These are phyloP conservation scores for Vicia villosa DNA, from an alignment of 306 rosid species.

Conservation along the genomic window DNA sequence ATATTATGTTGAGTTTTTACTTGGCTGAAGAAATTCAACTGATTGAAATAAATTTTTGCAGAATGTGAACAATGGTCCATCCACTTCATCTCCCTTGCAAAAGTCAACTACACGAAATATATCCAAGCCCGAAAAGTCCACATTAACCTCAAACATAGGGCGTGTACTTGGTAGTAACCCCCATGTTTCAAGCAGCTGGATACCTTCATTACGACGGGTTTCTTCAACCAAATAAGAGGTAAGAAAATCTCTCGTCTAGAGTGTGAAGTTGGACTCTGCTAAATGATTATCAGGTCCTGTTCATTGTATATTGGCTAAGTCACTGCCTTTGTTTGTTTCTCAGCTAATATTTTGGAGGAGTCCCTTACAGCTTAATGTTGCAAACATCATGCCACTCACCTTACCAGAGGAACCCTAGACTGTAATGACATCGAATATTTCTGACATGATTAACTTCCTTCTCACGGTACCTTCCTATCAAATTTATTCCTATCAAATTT, in stretches of 20 bases:
- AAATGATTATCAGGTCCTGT: slow-evolving; percentile 9
- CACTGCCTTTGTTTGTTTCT: slow-evolving; percentile 29
- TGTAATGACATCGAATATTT: slow-evolving; percentile 31
- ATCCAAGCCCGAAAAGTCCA: slow-evolving; percentile 38
- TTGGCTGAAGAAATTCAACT: slow-evolving; percentile 29
- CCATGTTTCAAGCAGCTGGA: slow-evolving; percentile 57
- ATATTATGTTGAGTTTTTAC: slow-evolving; percentile 16
- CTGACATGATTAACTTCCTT: slow-evolving; percentile 29
- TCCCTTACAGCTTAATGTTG: slow-evolving; percentile 23
- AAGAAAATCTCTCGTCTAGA: slow-evolving; percentile 21
- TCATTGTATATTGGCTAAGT: slow-evolving; percentile 19
- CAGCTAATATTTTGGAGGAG: slow-evolving; percentile 35
- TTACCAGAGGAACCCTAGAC: slow-evolving; percentile 27
- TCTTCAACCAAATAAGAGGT: slow-evolving; percentile 57
- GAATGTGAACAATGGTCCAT: slow-evolving; percentile 48
- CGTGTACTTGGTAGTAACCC: slow-evolving; percentile 48
- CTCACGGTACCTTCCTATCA: background rate
- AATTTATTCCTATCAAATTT: slow-evolving; percentile 23
- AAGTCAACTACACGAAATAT: slow-evolving; percentile 38
- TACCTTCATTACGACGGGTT: slow-evolving; percentile 58
- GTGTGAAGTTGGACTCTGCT: slow-evolving; percentile 14
- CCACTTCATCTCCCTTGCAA: slow-evolving; percentile 41
- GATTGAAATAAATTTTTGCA: slow-evolving; percentile 43
- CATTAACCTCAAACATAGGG: slow-evolving; percentile 40
- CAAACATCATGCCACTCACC: slow-evolving; percentile 21